Conservation (phyloP, 805 yeast genomes). For the Pichia insulana region DNA sequence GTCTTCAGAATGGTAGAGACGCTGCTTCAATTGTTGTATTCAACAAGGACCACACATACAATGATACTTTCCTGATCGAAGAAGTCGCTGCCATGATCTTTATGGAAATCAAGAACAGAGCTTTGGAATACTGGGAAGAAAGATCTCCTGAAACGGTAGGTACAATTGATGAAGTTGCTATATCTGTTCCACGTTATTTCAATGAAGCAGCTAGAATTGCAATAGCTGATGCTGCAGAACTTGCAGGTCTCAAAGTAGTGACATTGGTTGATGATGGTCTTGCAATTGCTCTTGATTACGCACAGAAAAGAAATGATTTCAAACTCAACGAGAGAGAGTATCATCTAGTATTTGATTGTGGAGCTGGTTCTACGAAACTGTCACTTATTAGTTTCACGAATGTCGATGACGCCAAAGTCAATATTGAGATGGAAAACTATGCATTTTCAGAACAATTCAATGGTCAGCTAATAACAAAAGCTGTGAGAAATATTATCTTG, state of each 20-base stretch:
- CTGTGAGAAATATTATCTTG: constrained; percentile 52
- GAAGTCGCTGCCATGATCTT: constrained; percentile 81
- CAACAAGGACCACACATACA: constrained; percentile 26
- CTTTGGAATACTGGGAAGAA: constrained; percentile 48
- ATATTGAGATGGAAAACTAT: constrained; percentile 60
- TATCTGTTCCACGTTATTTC: constrained; percentile 72
- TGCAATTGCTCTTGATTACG: constrained; percentile 83
- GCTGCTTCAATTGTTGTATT: constrained; percentile 41
- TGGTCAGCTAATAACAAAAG: constrained; percentile 65
- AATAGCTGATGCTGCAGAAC: constrained; percentile 57
- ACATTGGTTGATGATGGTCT: constrained; percentile 82
- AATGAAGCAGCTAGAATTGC: constrained; percentile 60
- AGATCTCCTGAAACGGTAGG: constrained; percentile 42
- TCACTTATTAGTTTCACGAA: constrained; percentile 64
- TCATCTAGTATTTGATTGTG: constrained; percentile 79
- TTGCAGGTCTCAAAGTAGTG: constrained; percentile 58
- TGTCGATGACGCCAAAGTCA: constrained; percentile 28
- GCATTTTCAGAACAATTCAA: constrained; percentile 64
- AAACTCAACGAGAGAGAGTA: constrained; percentile 37
- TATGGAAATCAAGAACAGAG: constrained; percentile 55
- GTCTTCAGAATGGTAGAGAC: constrained; percentile 32
- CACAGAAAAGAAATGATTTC: constrained; percentile 40
- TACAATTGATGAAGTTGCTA: constrained; percentile 54
- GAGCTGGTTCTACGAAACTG: constrained; percentile 86
- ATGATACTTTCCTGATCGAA: constrained; percentile 42